Percentiles rank a stretch among this genome's conserved stretches.
Evolutionary conservation across 768 basidiomycete species (phyloP).

Genomic region (Kondoa malvinella): DNA sequence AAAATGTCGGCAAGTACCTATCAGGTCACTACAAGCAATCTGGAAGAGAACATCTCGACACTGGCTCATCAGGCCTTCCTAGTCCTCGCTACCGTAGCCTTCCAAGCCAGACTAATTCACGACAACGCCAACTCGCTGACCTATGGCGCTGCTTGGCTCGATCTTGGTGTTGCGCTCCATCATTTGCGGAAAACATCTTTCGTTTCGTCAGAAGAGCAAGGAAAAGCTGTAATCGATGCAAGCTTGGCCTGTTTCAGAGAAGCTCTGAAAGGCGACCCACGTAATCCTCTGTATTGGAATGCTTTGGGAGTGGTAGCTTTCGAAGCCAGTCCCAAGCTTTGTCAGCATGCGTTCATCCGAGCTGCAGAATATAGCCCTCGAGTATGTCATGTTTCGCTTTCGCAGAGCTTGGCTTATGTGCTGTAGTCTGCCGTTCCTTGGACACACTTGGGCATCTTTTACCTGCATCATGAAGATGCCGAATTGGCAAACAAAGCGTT

Average conservation of each 20-base stretch:
- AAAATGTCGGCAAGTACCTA: slow-evolving; percentile 15
- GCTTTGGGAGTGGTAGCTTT: slow-evolving; percentile 62
- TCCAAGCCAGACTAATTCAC: slow-evolving; percentile 26
- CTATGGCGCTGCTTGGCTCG: slow-evolving; percentile 51
- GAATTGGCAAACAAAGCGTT: slow-evolving; percentile 76
- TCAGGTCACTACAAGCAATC: slow-evolving; percentile 10
- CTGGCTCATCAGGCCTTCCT: slow-evolving; percentile 9
- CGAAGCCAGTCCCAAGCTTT: slow-evolving; percentile 46
- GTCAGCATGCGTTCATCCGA: slow-evolving; percentile 82
- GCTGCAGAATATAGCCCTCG: slow-evolving; percentile 73
- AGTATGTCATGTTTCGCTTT: slow-evolving; percentile 35
- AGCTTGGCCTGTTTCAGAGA: slow-evolving; percentile 45
- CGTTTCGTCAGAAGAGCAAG: slow-evolving; percentile 25
- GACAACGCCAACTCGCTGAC: slow-evolving; percentile 39
- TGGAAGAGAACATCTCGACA: neutral
- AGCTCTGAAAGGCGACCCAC: slow-evolving; percentile 55
- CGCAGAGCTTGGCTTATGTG: neutral
- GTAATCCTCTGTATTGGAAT: slow-evolving; percentile 61
- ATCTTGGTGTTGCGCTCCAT: slow-evolving; percentile 51
- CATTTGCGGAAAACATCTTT: slow-evolving; percentile 13
- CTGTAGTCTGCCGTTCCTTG: slow-evolving; percentile 55
- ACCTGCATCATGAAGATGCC: slow-evolving; percentile 56
- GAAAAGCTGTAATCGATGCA: slow-evolving; percentile 32
- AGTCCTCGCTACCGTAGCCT: slow-evolving; percentile 28
- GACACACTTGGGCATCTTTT: slow-evolving; percentile 77